Conservation (phyloP, 306 rosid species). For the Dalbergia cochinchinensis region DNA sequence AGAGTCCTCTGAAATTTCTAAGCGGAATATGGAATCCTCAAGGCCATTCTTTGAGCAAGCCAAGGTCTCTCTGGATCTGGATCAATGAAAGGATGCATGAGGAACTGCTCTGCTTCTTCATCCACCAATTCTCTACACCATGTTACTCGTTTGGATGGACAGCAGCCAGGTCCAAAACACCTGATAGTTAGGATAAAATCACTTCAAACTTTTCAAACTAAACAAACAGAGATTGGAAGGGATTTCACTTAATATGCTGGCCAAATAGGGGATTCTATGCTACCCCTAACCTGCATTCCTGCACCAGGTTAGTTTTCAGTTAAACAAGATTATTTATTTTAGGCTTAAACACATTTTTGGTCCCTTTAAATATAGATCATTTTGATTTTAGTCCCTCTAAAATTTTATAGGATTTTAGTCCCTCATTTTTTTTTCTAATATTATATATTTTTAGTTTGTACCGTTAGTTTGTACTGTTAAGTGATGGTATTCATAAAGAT, state of each 20-base stretch:
- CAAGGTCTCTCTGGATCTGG: constrained; percentile 83
- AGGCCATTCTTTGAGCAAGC: constrained; percentile 93
- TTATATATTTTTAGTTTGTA: no score
- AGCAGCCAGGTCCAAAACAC: constrained; percentile 94
- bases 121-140: constrained; percentile 92
- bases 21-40: constrained; percentile 84
- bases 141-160: constrained; percentile 67
- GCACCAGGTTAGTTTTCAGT: neutral
- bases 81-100: constrained; percentile 76
- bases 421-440: no score
- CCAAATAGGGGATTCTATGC: neutral
- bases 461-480: no score
- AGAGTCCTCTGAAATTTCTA: constrained; percentile 41
- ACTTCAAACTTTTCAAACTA: constrained; percentile 36
- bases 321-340: neutral
- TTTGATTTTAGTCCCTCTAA: no score
- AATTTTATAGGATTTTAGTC: no score
- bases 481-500: no score
- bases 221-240: neutral
- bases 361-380: no score
- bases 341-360: no score
- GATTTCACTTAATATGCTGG: constrained; percentile 11
- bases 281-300: neutral
- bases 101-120: constrained; percentile 88
- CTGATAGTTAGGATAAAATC: constrained; percentile 53